Base-by-base conservation (phyloP, 139 green algal species). In the Chlamydomonas eustigma region DNA sequence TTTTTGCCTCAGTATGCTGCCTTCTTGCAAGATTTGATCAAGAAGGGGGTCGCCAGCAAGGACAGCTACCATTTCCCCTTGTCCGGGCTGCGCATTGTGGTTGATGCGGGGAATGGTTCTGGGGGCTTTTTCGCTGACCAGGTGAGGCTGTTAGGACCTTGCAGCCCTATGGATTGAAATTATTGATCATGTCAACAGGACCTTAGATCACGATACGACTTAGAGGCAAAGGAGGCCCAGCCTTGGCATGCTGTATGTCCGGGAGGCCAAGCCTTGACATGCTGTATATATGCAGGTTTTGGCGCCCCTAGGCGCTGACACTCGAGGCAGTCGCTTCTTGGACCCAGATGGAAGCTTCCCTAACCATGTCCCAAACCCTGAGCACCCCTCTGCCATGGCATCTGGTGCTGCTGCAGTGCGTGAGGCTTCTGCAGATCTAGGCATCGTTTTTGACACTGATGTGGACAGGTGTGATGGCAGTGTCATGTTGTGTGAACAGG, bases 361-460 rank as follows among this genome's bases (percentile, higher is more conserved):
- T 71, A 95, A 97, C 85, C 95, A 99, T 84, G 86, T 89, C 6
- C 93, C 94, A 50, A 98, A 98, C 85, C 94, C 94, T 0, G 95
- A 99, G 81, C 92, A 98, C 71, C 85, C 87, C 65, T 77, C 73
- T n/a, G 95, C 95, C 28, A 97, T 97, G 91, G 79, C 74, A 22
- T 31, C 76, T 3, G 80, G 76, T 0, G 64, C 76, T 0, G 50
- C 39, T 33, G 80, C 80, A 1, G 82, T 89, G n/a, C 37, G 37
- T 1, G 35, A 36, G n/a, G 72, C 78, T 4, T 77, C 81, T 0
- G 92, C 95, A 0, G 93, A 99, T 69, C 81, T 99, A 51, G 95
- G 94, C 35, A 93, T 99, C 31, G 88, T 98, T 34, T 94, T 98
- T 69, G 95, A 99, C 84, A 99, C 95, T 1, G 95, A 99, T 79